These are phyloP conservation scores for Xeromyces bisporus DNA, from an alignment of 495 filamentous ascomycete species.

Conservation along the genomic window DNA sequence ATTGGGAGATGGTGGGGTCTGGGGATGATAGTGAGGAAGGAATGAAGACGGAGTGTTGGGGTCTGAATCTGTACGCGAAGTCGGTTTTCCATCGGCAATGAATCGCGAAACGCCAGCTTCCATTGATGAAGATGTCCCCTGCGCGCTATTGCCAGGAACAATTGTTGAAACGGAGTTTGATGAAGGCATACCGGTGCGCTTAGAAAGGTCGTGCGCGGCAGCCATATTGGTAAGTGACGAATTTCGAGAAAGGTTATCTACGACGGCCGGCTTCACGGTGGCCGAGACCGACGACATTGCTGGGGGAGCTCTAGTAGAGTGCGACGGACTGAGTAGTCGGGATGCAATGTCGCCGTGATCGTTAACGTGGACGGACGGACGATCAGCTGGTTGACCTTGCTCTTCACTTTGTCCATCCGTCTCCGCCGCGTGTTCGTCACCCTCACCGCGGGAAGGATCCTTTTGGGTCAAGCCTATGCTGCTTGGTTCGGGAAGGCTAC, in stretches of 20 bases:
- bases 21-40: constrained; percentile 31
- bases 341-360: constrained; percentile 24
- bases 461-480: constrained; percentile 17
- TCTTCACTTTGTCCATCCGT: constrained; percentile 7
- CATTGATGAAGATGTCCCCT: constrained; percentile 30
- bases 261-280: constrained; percentile 20
- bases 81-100: constrained; percentile 22
- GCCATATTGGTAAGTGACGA: constrained; percentile 23
- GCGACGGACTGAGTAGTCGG: constrained; percentile 24
- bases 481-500: constrained; percentile 28
- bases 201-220: constrained; percentile 17
- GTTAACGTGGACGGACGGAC: constrained; percentile 1
- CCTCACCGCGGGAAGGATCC: constrained; percentile 9
- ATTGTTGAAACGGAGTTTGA: constrained; percentile 12
- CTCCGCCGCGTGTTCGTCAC: constrained; percentile 8
- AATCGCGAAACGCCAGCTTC: constrained; percentile 32
- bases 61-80: constrained; percentile 29
- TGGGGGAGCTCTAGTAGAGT: constrained; percentile 28
- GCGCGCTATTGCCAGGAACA: constrained; percentile 13
- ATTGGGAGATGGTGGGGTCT: constrained; percentile 27
- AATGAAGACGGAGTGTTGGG: constrained; percentile 33
- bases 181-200: constrained; percentile 16
- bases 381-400: not conserved
- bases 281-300: constrained; percentile 35
- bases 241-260: constrained; percentile 19